These are phyloP conservation scores for Dryadomyces quercus-mongolicae DNA, from an alignment of 2,329 filamentous ascomycete species.

Conservation along the genomic window DNA sequence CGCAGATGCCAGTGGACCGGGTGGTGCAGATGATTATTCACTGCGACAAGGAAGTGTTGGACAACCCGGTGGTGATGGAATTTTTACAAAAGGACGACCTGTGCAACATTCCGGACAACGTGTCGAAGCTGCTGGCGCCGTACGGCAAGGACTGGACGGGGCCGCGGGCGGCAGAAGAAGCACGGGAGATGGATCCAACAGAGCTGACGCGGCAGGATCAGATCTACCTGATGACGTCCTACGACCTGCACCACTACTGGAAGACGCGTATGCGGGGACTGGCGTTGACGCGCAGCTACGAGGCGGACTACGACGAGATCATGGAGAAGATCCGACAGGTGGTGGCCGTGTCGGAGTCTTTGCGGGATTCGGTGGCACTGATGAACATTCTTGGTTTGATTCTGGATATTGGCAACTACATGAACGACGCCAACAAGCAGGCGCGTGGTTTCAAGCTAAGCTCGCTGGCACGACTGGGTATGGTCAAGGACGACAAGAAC, in stretches of 20 bases:
- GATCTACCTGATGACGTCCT: constrained; percentile 86
- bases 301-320: constrained; percentile 85
- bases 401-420: constrained; percentile 97
- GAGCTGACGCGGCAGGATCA: constrained; percentile 94
- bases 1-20: constrained; percentile 70
- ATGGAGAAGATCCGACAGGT: constrained; percentile 74
- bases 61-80: constrained; percentile 89
- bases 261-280: constrained; percentile 93
- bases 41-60: constrained; percentile 78
- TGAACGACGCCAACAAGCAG: constrained; percentile 99
- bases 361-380: constrained; percentile 81
- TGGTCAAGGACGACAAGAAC: constrained; percentile 99
- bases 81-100: constrained; percentile 89
- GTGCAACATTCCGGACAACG: constrained; percentile 85
- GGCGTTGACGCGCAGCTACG: constrained; percentile 69
- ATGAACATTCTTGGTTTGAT: constrained; percentile 96
- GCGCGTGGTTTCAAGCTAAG: constrained; percentile 96
- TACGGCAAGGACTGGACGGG: constrained; percentile 97
- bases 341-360: constrained; percentile 75
- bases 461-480: constrained; percentile 79
- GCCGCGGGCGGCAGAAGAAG: constrained; percentile 64
- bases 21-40: constrained; percentile 90
- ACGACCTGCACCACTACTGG: constrained; percentile 96
- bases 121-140: constrained; percentile 79
- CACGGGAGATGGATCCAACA: constrained; percentile 70